Conservation (phyloP, 192 early-diverging fungal species). For the Coemansia sp. region DNA sequence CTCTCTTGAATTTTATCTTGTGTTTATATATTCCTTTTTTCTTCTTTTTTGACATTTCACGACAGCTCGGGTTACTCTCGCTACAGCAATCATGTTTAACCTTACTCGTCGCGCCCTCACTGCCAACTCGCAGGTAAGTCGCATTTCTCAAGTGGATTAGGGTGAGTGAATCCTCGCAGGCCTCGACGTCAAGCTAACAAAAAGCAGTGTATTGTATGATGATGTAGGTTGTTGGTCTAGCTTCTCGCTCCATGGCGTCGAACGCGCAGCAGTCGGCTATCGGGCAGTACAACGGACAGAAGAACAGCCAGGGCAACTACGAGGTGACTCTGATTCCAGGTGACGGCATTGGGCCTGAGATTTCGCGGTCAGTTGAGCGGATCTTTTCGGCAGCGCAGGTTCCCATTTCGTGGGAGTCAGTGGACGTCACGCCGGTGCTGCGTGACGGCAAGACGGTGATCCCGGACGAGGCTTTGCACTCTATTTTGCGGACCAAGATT, state of each 20-base stretch:
- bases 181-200: background rate
- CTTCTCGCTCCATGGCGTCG: conserved; percentile 51
- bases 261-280: conserved; percentile 31
- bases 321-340: conserved; percentile 95
- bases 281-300: conserved; percentile 48
- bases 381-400: conserved; percentile 93
- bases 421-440: conserved; percentile 91
- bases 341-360: conserved; percentile 99
- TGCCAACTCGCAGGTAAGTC: conserved; percentile 33
- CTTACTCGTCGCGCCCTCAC: conserved; percentile 37
- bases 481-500: conserved; percentile 94
- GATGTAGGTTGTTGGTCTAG: conserved; percentile 24
- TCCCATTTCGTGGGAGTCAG: conserved; percentile 96
- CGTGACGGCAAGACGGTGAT: conserved; percentile 93
- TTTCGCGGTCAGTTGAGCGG: conserved; percentile 87
- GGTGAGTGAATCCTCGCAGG: background rate
- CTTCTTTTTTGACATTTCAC: conserved; percentile 4
- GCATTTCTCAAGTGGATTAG: background rate
- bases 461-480: conserved; percentile 87
- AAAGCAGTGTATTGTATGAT: background rate
- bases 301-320: conserved; percentile 74
- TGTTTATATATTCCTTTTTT: conserved; percentile 10
- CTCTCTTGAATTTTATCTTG: background rate
- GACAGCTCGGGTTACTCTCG: background rate
- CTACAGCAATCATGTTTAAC: conserved; percentile 34